These are phyloP conservation scores for Hypsizygus marmoreus DNA, from an alignment of 768 basidiomycete species.

Conservation along the genomic window DNA sequence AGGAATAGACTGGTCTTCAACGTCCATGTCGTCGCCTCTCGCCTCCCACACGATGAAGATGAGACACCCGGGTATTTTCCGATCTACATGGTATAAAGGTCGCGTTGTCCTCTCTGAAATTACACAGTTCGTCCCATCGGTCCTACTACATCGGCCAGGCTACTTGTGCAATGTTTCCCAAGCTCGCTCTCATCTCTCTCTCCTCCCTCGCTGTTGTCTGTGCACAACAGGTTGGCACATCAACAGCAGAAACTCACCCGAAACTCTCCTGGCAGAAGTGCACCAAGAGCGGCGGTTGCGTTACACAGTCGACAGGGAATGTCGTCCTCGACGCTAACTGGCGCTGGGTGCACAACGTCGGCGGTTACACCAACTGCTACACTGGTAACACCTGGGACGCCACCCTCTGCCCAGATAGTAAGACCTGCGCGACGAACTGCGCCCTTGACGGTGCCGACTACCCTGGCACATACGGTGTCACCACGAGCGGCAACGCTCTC, in stretches of 20 bases:
- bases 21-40: not conserved
- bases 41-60: not conserved
- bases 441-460: conserved; percentile 50
- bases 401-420: conserved; percentile 49
- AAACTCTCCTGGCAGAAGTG: conserved; percentile 45
- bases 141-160: not conserved
- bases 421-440: conserved; percentile 46
- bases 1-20: not conserved
- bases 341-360: conserved; percentile 51
- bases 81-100: conserved; percentile 2
- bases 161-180: conserved; percentile 34
- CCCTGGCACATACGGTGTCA: conserved; percentile 52
- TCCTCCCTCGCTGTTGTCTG: conserved; percentile 43
- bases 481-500: conserved; percentile 46
- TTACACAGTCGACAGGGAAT: conserved; percentile 30
- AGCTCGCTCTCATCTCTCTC: conserved; percentile 40
- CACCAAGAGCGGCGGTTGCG: conserved; percentile 44
- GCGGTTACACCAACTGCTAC: conserved; percentile 47
- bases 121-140: not conserved
- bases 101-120: not conserved
- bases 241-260: conserved; percentile 31
- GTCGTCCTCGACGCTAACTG: conserved; percentile 60
- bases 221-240: conserved; percentile 57
- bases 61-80: conserved; percentile 10
- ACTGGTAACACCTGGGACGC: conserved; percentile 59